These are phyloP conservation scores for Fusarium mangiferae DNA, from an alignment of 2,329 filamentous ascomycete genomes.

Conservation along the genomic window DNA sequence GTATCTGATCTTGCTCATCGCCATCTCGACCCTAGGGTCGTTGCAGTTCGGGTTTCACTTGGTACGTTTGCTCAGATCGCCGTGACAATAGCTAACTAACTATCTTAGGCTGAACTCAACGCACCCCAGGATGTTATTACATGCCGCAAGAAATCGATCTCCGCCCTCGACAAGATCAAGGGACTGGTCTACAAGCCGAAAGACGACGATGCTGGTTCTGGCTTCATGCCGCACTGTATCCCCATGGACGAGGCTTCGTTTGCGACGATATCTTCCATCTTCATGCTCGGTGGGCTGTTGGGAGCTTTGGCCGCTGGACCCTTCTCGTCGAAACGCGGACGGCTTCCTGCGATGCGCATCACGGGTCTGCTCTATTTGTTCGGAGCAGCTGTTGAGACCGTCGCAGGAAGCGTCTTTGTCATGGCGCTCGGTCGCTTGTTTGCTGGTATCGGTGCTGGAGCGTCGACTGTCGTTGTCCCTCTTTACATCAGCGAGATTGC, in stretches of 20 bases:
- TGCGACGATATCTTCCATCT: constrained; percentile 88
- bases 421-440: constrained; percentile 81
- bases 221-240: constrained; percentile 78
- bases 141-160: constrained; percentile 70
- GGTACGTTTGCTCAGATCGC: constrained; percentile 58
- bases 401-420: constrained; percentile 73
- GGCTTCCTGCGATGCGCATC: constrained; percentile 79
- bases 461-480: constrained; percentile 90
- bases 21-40: constrained; percentile 83
- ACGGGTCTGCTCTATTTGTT: constrained; percentile 80
- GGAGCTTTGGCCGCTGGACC: constrained; percentile 86
- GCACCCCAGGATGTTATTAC: constrained; percentile 94
- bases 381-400: constrained; percentile 79
- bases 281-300: constrained; percentile 86
- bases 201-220: constrained; percentile 16
- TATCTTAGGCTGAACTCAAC: constrained; percentile 82
- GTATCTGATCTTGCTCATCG: constrained; percentile 81
- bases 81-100: constrained; percentile 8
- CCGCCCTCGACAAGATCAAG: constrained; percentile 43
- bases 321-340: constrained; percentile 79
- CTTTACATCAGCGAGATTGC: constrained; percentile 95
- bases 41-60: constrained; percentile 96
- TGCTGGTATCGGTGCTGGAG: constrained; percentile 85
- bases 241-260: constrained; percentile 86
- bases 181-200: constrained; percentile 43